These are phyloP conservation scores for Rosa rugosa DNA, from an alignment of 306 rosid genomes.

Conservation along the genomic window DNA sequence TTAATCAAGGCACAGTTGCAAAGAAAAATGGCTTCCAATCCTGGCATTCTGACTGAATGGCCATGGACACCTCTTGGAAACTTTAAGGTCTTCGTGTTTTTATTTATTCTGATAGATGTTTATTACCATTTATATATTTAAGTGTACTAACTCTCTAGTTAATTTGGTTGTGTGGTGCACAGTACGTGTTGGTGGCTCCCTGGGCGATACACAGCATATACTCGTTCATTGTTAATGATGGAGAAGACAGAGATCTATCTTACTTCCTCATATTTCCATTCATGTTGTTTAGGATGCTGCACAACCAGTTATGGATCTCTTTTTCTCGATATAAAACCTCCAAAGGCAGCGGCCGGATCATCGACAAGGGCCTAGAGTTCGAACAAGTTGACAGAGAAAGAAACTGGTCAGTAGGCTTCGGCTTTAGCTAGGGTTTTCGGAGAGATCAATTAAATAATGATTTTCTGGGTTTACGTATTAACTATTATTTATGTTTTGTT, in stretches of 20 bases:
- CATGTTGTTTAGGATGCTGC: slow-evolving; percentile 48
- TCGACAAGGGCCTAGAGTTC: slow-evolving; percentile 60
- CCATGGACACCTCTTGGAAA: slow-evolving; percentile 56
- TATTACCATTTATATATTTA: neutral
- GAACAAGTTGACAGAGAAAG: slow-evolving; percentile 75
- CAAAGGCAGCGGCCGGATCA: slow-evolving; percentile 48
- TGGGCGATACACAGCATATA: slow-evolving; percentile 50
- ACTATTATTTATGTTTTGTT: neutral
- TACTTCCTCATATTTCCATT: slow-evolving; percentile 49
- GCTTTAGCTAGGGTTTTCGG: neutral
- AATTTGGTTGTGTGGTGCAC: neutral
- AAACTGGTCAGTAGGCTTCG: slow-evolving; percentile 36
- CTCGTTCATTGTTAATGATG: slow-evolving; percentile 26
- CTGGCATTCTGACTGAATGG: slow-evolving; percentile 57
- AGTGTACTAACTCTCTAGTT: neutral
- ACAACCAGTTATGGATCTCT: slow-evolving; percentile 62
- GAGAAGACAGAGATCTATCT: slow-evolving; percentile 31
- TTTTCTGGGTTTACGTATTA: neutral
- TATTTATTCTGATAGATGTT: neutral
- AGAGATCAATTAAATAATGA: neutral
- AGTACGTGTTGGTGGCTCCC: slow-evolving; percentile 63
- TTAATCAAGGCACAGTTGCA: neutral
- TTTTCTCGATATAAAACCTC: slow-evolving; percentile 54
- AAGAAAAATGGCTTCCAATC: slow-evolving; percentile 44
- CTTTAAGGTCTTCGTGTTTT: slow-evolving; percentile 38